Conservation (phyloP, 768 basidiomycete genomes). For the Leucocoprinus leucothites region DNA sequence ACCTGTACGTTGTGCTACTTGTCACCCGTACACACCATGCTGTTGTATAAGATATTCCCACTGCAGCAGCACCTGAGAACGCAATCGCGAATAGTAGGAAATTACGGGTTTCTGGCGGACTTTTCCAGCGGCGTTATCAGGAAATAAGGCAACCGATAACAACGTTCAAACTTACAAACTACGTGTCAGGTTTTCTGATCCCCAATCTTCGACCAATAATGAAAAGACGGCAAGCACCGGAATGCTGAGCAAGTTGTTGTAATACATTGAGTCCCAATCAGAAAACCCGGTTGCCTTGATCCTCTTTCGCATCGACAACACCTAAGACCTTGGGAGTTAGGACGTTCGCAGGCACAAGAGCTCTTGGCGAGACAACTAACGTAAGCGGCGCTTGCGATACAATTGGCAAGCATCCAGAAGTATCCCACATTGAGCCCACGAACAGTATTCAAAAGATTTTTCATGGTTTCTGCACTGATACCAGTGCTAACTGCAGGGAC, state of each 20-base stretch:
- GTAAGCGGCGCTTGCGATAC: constrained; percentile 85
- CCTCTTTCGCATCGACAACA: constrained; percentile 92
- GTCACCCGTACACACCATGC: constrained; percentile 98
- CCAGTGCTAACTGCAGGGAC: constrained; percentile 31
- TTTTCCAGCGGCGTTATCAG: constrained; percentile 25
- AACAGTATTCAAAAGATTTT: constrained; percentile 44
- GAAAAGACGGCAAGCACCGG: constrained; percentile 86
- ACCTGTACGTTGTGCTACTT: constrained; percentile 98
- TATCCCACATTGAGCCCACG: constrained; percentile 73
- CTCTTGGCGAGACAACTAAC: constrained; percentile 41
- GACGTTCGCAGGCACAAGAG: not conserved
- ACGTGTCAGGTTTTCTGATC: constrained; percentile 61
- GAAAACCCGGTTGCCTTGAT: constrained; percentile 95
- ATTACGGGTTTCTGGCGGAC: constrained; percentile 77
- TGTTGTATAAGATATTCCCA: constrained; percentile 96
- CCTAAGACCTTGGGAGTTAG: constrained; percentile 43
- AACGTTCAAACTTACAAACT: constrained; percentile 77
- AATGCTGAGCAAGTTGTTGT: constrained; percentile 95
- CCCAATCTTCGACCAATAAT: constrained; percentile 87
- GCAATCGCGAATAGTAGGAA: constrained; percentile 84
- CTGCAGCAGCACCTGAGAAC: constrained; percentile 96
- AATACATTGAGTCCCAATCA: constrained; percentile 99
- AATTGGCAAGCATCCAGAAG: constrained; percentile 96
- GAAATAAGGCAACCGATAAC: not conserved
- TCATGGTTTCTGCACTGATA: constrained; percentile 31